Conservation (phyloP, 2,329 filamentous ascomycete species). For the Apiospora malaysiana region DNA sequence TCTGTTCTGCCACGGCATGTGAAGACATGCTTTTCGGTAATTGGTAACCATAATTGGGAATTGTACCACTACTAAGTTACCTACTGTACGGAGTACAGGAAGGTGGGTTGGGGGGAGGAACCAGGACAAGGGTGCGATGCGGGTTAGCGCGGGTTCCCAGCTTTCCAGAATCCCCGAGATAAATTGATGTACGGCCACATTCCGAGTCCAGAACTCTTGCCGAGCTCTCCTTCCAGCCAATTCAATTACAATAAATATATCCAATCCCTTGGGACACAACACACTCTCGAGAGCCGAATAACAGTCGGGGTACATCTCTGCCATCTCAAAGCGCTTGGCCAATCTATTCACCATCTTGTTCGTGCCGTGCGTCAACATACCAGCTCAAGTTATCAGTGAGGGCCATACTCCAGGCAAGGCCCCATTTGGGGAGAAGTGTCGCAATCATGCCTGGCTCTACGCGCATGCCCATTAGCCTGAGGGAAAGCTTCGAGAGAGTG, state of each 20-base stretch:
- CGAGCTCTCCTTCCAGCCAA: not conserved
- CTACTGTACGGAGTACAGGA: not conserved
- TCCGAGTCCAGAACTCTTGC: slow-evolving; percentile 5
- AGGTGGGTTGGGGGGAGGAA: not conserved
- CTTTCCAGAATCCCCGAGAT: not conserved
- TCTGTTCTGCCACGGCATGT: not conserved
- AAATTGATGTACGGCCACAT: slow-evolving; percentile 7
- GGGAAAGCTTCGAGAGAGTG: slow-evolving; percentile 68
- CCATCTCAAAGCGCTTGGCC: not conserved
- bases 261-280: not conserved
- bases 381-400: not conserved
- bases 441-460: slow-evolving; percentile 68
- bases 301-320: not conserved
- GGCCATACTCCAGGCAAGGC: slow-evolving; percentile 4
- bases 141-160: slow-evolving; percentile 2
- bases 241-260: not conserved
- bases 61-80: not conserved
- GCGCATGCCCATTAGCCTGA: slow-evolving; percentile 73
- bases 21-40: slow-evolving; percentile 7
- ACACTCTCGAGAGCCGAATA: not conserved
- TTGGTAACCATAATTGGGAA: too few relatives aligned
- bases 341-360: not conserved
- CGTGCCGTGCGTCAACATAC: not conserved
- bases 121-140: slow-evolving; percentile 7
- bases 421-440: slow-evolving; percentile 10